Percentiles rank a stretch among this genome's conserved stretches.
Evolutionary conservation across 441 rosid genomes (phyloP).

Genomic region (Gossypium aridum): DNA sequence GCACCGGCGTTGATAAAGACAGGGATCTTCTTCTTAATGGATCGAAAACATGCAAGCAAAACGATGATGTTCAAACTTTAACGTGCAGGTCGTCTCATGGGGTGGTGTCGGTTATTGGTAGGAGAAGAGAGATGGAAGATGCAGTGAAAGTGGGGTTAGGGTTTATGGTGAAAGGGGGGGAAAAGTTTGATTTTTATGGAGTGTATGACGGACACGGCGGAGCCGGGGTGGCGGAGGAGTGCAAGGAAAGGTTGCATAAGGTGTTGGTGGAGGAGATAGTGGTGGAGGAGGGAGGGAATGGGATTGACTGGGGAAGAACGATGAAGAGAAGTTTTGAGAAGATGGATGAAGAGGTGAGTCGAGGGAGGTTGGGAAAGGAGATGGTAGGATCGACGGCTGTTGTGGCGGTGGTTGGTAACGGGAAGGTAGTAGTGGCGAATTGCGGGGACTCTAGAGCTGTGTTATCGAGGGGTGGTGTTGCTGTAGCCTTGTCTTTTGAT

Average conservation of each 20-base stretch:
- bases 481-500: conserved; percentile 57
- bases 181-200: conserved; percentile 50
- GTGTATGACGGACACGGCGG: conserved; percentile 79
- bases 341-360: conserved; percentile 45
- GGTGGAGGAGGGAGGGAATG: conserved; percentile 3
- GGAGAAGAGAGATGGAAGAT: conserved; percentile 69
- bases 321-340: conserved; percentile 44
- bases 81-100: conserved; percentile 30
- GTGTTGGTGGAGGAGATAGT: conserved; percentile 37
- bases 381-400: conserved; percentile 50
- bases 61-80: not conserved
- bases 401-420: conserved; percentile 64
- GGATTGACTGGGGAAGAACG: conserved; percentile 47
- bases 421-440: conserved; percentile 57
- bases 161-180: conserved; percentile 19
- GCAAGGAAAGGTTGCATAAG: conserved; percentile 46
- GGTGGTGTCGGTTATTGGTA: conserved; percentile 56
- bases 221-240: conserved; percentile 46
- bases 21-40: not conserved
- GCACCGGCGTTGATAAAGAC: not conserved
- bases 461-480: conserved; percentile 48
- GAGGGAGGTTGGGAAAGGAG: conserved; percentile 13
- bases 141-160: conserved; percentile 49
- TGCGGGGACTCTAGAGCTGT: conserved; percentile 85
- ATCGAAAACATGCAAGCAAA: conserved; percentile 4